Evolutionary conservation across 1,139 yeast species (phyloP).

Genomic region (Yamadazyma trypodendri): DNA sequence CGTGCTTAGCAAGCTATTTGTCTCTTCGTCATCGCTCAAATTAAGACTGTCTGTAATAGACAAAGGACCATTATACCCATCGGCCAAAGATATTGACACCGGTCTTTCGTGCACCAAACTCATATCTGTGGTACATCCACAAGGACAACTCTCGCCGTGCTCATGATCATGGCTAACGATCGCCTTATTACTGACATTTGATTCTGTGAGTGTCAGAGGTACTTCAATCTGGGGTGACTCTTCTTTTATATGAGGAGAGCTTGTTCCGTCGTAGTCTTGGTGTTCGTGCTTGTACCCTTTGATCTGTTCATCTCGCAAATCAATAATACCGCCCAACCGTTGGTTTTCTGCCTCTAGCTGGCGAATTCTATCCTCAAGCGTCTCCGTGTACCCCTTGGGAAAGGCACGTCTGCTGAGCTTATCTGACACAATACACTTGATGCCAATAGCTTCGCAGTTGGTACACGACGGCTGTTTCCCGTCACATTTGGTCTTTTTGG

Average conservation of each 20-base stretch:
- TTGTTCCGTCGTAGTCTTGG: not conserved
- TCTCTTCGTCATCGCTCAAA: conserved; percentile 51
- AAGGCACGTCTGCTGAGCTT: conserved; percentile 44
- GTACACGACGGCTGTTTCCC: conserved; percentile 56
- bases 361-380: conserved; percentile 45
- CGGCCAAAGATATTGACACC: conserved; percentile 58
- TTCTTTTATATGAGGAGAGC: not conserved
- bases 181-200: not conserved
- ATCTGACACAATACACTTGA: conserved; percentile 47
- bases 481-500: conserved; percentile 74
- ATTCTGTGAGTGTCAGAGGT: too few species aligned
- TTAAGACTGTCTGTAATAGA: conserved; percentile 39
- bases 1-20: conserved; percentile 29
- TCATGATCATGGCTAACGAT: conserved; percentile 16
- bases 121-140: conserved; percentile 51
- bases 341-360: conserved; percentile 46
- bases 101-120: conserved; percentile 62
- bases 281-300: conserved; percentile 20
- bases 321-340: conserved; percentile 48
- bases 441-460: conserved; percentile 42
- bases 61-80: conserved; percentile 22
- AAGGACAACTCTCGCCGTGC: conserved; percentile 54
- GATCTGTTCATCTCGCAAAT: conserved; percentile 61
- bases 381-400: conserved; percentile 52
- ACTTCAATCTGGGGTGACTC: too few species aligned